phyloP scores from a whole-genome alignment of 2,329 filamentous ascomycete genomes.

The Alternaria sp. region DNA sequence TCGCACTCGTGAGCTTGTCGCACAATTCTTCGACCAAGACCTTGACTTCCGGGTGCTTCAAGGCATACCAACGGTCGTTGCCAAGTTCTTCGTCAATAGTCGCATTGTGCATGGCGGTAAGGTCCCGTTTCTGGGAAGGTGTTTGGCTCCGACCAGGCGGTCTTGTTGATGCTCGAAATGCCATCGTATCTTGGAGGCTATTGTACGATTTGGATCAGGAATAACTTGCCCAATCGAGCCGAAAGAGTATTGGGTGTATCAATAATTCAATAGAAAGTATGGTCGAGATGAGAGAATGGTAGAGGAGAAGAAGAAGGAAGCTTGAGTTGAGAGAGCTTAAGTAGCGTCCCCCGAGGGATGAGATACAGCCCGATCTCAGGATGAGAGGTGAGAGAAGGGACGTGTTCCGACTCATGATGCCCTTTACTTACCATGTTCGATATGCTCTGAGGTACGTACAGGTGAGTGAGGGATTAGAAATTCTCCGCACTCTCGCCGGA shows the following conservation, averaged over 20 bases:
- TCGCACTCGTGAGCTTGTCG: not conserved
- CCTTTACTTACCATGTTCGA: not conserved
- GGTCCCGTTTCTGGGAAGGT: not conserved
- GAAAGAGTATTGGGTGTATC: not conserved
- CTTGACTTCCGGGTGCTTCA: constrained; percentile 1
- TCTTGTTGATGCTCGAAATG: not conserved
- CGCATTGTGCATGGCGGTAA: not conserved
- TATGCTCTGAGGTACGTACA: not conserved
- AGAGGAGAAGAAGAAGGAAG: not conserved
- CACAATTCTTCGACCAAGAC: not conserved
- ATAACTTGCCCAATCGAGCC: not conserved
- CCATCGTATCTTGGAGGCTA: not conserved
- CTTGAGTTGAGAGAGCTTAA: not conserved
- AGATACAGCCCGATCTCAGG: not conserved
- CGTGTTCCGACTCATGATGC: not conserved
- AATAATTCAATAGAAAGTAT: not conserved
- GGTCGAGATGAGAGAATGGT: not conserved
- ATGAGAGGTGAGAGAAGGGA: not conserved
- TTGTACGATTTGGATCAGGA: not conserved
- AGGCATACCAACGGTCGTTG: constrained; percentile 6
- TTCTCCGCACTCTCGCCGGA: not conserved
- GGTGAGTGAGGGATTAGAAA: not conserved
- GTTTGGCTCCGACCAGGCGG: not conserved
- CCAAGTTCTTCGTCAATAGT: not conserved
- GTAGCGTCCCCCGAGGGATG: not conserved